Evolutionary conservation across 805 yeast genomes (phyloP).

Genomic region (Crinitomyces ghanaensis): DNA sequence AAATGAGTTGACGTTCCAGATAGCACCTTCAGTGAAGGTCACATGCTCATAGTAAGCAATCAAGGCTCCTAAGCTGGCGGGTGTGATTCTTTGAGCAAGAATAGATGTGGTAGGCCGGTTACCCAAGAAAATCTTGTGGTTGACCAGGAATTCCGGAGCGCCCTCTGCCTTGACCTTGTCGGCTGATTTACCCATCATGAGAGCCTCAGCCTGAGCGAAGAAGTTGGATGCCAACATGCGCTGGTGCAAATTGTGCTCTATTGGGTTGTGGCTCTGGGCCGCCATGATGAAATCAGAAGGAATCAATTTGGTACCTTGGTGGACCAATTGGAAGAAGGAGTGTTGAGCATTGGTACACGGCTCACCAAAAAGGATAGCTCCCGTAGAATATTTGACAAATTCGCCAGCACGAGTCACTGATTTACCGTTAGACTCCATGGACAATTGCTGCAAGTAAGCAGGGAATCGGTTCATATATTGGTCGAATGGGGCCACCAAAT

Average conservation of each 20-base stretch:
- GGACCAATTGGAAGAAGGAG: slow-evolving; percentile 98
- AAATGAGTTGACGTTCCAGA: slow-evolving; percentile 98
- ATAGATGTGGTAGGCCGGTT: slow-evolving; percentile 99
- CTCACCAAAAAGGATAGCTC: slow-evolving; percentile 92
- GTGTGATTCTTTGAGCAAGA: slow-evolving; percentile 90
- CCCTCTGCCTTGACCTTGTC: slow-evolving; percentile 82
- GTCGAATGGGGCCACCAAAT: slow-evolving; percentile 96
- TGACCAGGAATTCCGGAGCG: slow-evolving; percentile 71
- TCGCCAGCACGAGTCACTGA: slow-evolving; percentile 87
- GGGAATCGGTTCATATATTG: slow-evolving; percentile 99
- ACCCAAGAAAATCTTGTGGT: slow-evolving; percentile 95
- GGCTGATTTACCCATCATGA: slow-evolving; percentile 84
- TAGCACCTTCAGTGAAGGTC: slow-evolving; percentile 96
- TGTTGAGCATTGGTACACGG: slow-evolving; percentile 99
- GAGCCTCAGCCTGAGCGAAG: slow-evolving; percentile 96
- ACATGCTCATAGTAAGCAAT: slow-evolving; percentile 97
- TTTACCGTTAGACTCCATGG: slow-evolving; percentile 99
- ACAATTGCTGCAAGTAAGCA: slow-evolving; percentile 95
- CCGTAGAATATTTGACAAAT: slow-evolving; percentile 90
- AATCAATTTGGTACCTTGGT: slow-evolving; percentile 96
- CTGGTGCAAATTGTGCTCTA: slow-evolving; percentile 89
- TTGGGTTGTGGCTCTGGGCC: slow-evolving; percentile 96
- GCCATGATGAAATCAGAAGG: slow-evolving; percentile 96
- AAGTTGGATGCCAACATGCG: slow-evolving; percentile 97
- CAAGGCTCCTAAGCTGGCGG: slow-evolving; percentile 90